These are phyloP conservation scores for Triangularia setosa DNA, from an alignment of 2,329 filamentous ascomycete genomes.

Conservation along the genomic window DNA sequence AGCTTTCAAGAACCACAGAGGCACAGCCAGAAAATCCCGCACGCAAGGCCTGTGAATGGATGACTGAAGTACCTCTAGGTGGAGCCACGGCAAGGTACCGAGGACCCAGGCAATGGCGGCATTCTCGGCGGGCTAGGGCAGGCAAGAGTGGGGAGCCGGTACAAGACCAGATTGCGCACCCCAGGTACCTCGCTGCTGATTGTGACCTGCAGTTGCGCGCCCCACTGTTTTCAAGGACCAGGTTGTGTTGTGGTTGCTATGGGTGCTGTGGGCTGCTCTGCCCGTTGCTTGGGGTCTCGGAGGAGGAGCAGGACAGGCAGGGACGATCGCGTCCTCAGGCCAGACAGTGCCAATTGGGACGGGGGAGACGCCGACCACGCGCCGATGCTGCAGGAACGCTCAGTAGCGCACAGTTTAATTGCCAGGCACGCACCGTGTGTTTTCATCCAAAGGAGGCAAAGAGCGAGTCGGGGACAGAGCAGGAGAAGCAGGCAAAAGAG, in stretches of 20 bases:
- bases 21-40: slow-evolving; percentile 28
- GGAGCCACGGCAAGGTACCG: slow-evolving; percentile 29
- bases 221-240: slow-evolving; percentile 15
- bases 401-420: neutral
- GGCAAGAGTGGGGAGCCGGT: slow-evolving; percentile 23
- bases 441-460: neutral
- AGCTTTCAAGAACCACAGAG: slow-evolving; percentile 15
- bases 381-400: slow-evolving; percentile 11
- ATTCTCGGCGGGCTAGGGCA: slow-evolving; percentile 16
- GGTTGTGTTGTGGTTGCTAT: slow-evolving; percentile 10
- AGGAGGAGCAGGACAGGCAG: slow-evolving; percentile 13
- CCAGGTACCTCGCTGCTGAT: slow-evolving; percentile 27
- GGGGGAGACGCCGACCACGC: slow-evolving; percentile 18
- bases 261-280: slow-evolving; percentile 6
- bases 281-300: slow-evolving; percentile 17
- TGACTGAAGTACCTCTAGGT: slow-evolving; percentile 24
- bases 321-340: slow-evolving; percentile 6
- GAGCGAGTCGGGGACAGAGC: slow-evolving; percentile 1
- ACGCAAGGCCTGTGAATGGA: slow-evolving; percentile 17
- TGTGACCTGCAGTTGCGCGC: slow-evolving; percentile 25
- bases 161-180: slow-evolving; percentile 29
- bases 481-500: neutral
- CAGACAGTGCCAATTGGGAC: slow-evolving; percentile 23
- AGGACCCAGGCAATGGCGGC: slow-evolving; percentile 22
- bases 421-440: slow-evolving; percentile 9